Conservation (phyloP, 208 protist species). For the Leishmania tropica region DNA sequence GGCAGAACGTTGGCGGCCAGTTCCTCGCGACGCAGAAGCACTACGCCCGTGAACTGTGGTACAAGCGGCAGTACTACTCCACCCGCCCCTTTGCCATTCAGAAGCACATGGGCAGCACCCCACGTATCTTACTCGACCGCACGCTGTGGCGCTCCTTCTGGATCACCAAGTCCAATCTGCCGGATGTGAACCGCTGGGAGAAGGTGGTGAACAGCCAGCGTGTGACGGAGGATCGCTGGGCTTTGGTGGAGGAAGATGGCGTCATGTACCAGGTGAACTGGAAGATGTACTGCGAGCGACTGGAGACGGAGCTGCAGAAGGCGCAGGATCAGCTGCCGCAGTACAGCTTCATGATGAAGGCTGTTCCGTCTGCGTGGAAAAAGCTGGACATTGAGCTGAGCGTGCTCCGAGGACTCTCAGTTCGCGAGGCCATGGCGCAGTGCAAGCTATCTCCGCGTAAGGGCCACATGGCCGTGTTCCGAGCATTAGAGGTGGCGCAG, state of each 20-base stretch:
- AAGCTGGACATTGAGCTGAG: constrained; percentile 91
- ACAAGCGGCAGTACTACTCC: constrained; percentile 80
- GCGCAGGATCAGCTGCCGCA: constrained; percentile 85
- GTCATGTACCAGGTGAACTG: constrained; percentile 88
- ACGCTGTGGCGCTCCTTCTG: constrained; percentile 75
- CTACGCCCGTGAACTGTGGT: constrained; percentile 75
- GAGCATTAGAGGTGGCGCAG: constrained; percentile 82
- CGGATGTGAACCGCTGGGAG: constrained; percentile 88
- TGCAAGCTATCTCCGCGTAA: constrained; percentile 90
- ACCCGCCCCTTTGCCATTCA: constrained; percentile 74
- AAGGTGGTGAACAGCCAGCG: constrained; percentile 90
- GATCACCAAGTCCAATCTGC: constrained; percentile 71
- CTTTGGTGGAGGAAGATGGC: constrained; percentile 88
- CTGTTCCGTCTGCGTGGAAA: constrained; percentile 89
- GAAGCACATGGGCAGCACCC: constrained; percentile 66
- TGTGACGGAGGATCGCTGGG: constrained; percentile 87
- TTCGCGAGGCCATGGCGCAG: constrained; percentile 90
- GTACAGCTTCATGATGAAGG: constrained; percentile 83
- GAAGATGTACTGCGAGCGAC: constrained; percentile 88
- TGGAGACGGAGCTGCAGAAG: constrained; percentile 85
- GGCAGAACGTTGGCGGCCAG: constrained; percentile 80
- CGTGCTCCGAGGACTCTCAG: constrained; percentile 83
- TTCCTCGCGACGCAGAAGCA: constrained; percentile 84
- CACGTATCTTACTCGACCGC: constrained; percentile 87
- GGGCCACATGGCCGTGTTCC: constrained; percentile 85